Conservation (phyloP, 805 yeast species). For the Kurtzmaniella cleridarum region DNA sequence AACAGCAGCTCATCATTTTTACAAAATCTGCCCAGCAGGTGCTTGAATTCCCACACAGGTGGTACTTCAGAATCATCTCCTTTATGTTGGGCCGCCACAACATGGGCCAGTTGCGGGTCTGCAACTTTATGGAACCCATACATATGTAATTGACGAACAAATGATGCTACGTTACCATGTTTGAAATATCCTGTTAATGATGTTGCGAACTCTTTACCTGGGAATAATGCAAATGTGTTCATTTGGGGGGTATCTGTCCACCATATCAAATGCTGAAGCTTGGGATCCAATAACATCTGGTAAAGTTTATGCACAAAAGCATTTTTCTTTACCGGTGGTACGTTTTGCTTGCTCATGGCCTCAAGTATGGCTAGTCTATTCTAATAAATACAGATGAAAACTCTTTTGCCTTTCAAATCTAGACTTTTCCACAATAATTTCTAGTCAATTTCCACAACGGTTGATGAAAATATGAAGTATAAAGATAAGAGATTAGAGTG, state of each 20-base stretch:
- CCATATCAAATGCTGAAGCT: constrained; percentile 34
- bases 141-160: constrained; percentile 93
- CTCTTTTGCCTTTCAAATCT: neutral
- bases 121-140: constrained; percentile 88
- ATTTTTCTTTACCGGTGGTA: constrained; percentile 38
- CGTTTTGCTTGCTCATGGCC: constrained; percentile 19
- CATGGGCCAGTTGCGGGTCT: constrained; percentile 26
- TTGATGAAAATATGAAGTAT: too few relatives aligned
- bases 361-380: neutral
- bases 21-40: constrained; percentile 44
- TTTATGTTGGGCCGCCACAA: constrained; percentile 4
- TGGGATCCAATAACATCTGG: constrained; percentile 33
- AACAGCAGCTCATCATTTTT: constrained; percentile 43
- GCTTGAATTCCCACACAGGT: constrained; percentile 54
- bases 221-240: constrained; percentile 59
- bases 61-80: constrained; percentile 7
- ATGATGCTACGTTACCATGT: constrained; percentile 89
- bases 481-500: too few relatives aligned
- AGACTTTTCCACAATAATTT: neutral
- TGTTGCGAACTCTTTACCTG: constrained; percentile 57
- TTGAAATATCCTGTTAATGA: constrained; percentile 74
- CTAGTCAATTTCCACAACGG: too few relatives aligned
- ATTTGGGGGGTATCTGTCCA: constrained; percentile 40
- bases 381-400: neutral
- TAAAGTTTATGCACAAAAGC: constrained; percentile 53